Conservation (phyloP, 306 rosid genomes). For the Bauhinia variegata region DNA sequence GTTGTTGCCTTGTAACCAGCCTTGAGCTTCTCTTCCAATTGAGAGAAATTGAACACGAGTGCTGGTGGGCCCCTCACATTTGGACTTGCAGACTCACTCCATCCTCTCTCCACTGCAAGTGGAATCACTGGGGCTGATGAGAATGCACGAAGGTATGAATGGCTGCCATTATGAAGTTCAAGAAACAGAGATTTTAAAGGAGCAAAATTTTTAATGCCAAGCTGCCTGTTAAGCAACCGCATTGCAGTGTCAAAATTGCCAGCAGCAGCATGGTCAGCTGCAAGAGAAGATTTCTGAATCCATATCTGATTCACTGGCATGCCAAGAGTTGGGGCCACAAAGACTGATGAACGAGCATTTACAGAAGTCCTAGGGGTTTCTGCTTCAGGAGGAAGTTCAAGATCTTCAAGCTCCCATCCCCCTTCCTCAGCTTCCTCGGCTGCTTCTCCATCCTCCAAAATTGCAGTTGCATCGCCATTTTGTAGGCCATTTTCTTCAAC, state of each 20-base stretch:
- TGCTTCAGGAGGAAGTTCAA: slow-evolving; percentile 83
- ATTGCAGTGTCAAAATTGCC: slow-evolving; percentile 94
- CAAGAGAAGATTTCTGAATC: slow-evolving; percentile 88
- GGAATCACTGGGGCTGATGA: slow-evolving; percentile 75
- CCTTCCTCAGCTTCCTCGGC: slow-evolving; percentile 77
- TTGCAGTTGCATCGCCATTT: slow-evolving; percentile 67
- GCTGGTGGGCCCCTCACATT: slow-evolving; percentile 83
- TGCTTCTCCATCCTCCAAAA: slow-evolving; percentile 64
- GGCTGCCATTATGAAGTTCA: slow-evolving; percentile 79
- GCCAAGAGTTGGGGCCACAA: slow-evolving; percentile 88
- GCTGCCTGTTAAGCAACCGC: slow-evolving; percentile 86
- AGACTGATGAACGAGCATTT: slow-evolving; percentile 57
- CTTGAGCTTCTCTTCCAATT: slow-evolving; percentile 84
- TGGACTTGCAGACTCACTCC: slow-evolving; percentile 78
- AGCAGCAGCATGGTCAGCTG: slow-evolving; percentile 96
- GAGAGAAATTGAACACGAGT: slow-evolving; percentile 72
- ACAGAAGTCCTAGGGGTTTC: slow-evolving; percentile 74
- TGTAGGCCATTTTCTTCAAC: slow-evolving; percentile 68
- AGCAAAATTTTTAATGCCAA: slow-evolving; percentile 77
- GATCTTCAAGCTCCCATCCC: slow-evolving; percentile 93
- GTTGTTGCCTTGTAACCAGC: slow-evolving; percentile 89
- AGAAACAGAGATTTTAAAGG: slow-evolving; percentile 79
- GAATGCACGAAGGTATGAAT: slow-evolving; percentile 74
- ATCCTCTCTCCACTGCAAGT: slow-evolving; percentile 86
- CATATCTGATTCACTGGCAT: slow-evolving; percentile 92